A percentile compares a stretch with the other conserved stretches of the same genome.
Conservation (phyloP, 768 basidiomycete species). For the Russula virescens region DNA sequence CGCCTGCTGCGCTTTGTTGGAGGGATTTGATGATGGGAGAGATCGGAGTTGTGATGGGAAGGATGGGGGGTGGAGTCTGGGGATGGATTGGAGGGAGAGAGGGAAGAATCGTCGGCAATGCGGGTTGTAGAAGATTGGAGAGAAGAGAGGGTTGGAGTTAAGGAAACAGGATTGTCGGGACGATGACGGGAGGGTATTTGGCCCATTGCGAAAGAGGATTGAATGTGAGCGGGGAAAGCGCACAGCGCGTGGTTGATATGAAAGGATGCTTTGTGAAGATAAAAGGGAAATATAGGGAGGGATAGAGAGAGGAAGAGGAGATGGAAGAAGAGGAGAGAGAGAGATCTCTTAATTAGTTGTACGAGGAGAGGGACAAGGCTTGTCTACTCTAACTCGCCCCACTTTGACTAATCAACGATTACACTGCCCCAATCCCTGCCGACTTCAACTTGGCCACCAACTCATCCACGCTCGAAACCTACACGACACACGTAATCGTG, state of each 20-base stretch:
- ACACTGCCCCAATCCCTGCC: conserved; percentile 46
- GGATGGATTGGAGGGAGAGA: not conserved
- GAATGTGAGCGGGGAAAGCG: not conserved
- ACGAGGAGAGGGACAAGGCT: not conserved
- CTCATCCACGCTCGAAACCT: conserved; percentile 85
- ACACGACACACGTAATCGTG: not conserved
- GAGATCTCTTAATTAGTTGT: not conserved
- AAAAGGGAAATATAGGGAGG: too few relatives aligned
- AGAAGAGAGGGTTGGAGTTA: not conserved
- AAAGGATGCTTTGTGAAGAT: not conserved
- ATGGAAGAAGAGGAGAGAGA: too few relatives aligned
- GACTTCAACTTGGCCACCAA: conserved; percentile 85
- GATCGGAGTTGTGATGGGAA: conserved; percentile 3
- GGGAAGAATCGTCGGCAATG: not conserved
- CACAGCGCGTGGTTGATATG: not conserved
- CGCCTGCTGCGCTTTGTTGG: conserved; percentile 7
- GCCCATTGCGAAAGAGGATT: not conserved
- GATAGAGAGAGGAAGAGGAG: too few relatives aligned
- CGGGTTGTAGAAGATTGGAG: conserved; percentile 1
- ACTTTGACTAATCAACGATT: not conserved
- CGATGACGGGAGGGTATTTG: conserved; percentile 15
- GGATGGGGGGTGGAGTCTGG: not conserved
- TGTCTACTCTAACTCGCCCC: too few relatives aligned
- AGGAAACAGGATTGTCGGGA: not conserved
- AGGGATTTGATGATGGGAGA: not conserved